These are phyloP conservation scores for Danielozyma ontarioensis DNA, from an alignment of 805 yeast species.

Conservation along the genomic window DNA sequence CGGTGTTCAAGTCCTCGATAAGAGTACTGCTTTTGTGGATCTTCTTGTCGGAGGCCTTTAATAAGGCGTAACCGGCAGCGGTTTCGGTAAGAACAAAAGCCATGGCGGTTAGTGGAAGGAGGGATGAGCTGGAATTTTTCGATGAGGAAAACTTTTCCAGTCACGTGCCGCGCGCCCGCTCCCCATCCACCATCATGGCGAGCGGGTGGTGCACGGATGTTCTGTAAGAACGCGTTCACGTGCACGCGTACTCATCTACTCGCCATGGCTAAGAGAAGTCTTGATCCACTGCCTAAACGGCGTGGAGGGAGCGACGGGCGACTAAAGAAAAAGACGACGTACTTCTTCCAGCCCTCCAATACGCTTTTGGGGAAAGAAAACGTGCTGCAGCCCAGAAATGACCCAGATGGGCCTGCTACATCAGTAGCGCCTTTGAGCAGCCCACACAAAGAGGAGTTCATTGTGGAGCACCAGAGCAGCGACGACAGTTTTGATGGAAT, in stretches of 20 bases:
- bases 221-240: too few relatives aligned
- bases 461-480: constrained; percentile 28
- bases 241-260: too few relatives aligned
- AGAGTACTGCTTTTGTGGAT: constrained; percentile 78
- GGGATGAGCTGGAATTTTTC: not conserved
- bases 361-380: constrained; percentile 9
- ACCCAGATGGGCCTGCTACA: not conserved
- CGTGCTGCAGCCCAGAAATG: not conserved
- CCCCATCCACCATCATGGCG: not conserved
- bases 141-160: constrained; percentile 5
- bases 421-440: constrained; percentile 1
- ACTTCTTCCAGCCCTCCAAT: constrained; percentile 32
- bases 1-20: constrained; percentile 69
- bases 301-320: constrained; percentile 7
- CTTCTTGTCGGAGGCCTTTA: constrained; percentile 97
- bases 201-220: not conserved
- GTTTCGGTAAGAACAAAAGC: constrained; percentile 94
- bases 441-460: constrained; percentile 6
- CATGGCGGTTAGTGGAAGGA: constrained; percentile 43
- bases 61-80: constrained; percentile 96
- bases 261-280: constrained; percentile 6
- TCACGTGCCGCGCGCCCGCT: too few relatives aligned
- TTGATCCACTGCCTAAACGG: constrained; percentile 3
- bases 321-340: constrained; percentile 20
- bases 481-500: constrained; percentile 43